Evolutionary conservation across 2,329 filamentous ascomycete genomes (phyloP), one percentile per base, ranked within the genome.

Genomic region (Sporothrix dimorphospora): DNA sequence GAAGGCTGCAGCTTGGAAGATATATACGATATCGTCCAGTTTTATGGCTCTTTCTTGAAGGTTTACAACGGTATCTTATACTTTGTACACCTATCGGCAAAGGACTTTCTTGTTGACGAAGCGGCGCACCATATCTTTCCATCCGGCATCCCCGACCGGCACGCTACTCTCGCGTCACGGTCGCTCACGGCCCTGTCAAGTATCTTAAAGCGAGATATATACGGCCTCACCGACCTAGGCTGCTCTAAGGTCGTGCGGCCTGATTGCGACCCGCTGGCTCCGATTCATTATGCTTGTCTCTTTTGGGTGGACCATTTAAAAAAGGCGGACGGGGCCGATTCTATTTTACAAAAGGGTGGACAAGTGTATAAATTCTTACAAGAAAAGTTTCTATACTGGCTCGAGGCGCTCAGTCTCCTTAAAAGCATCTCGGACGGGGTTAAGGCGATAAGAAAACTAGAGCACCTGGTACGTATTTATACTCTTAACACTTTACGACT

Each of bases 41-140:
- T 49, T 14, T 49, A 19, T 49, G 14, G 45, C 1, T 85, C 81
- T 7, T 83, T 85, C 69, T 75, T 85, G 0, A 81, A 77, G 1
- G 16, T 82, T 45, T 76, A 76, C 49, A 67, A 80, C 0, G 72
- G 51, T 1, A 73, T 40, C 0, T 59, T 84, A 7, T 80, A 77
- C 59, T 80, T 83, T 73, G 78, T 85, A 0, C 82, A 85, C 72
- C 80, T 83, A 71, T 84, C 82, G 3, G 83, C 82, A 0, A 83
- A 83, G 73, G 83, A 85, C 21, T 83, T 78, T 73, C 71, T 86
- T 1, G 40, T 72, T 6, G 42, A 75, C 34, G 71, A 77, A 9
- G 75, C 74, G 66, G 69, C 66, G 6, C n/a, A 68, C n/a, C 53
- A 73, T 14, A 75, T 83, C 5, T 80, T 82, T 53, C 77, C 79